Evolutionary conservation across 495 filamentous ascomycete genomes (phyloP), one percentile per base, ranked within the genome.

Genomic region (Achaetomiella virescens): DNA sequence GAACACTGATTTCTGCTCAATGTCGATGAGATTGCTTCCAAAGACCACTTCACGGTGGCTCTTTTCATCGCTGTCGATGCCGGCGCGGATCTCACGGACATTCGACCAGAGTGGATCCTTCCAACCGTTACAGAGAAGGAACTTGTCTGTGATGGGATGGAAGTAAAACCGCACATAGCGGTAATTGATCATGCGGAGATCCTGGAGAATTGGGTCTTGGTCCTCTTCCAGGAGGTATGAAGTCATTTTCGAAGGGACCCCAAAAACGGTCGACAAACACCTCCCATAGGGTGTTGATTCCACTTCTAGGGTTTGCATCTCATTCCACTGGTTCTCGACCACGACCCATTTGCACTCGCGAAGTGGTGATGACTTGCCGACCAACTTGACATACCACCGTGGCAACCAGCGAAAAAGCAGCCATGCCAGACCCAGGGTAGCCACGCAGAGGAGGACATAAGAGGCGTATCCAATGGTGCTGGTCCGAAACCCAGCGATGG

Each of bases 311-410:
- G 93, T 78, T 6, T 77, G 75, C 68, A 96, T 88, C 70, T 96
- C 91, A 36, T 87, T 88, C 91, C 93, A 97, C 81, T 96, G 90
- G 62, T 97, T 96, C 82, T 92, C 95, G 61, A 96, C 79, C 33
- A 92, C 92, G 48, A 95, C 87, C 93, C 95, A 99, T 49, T 84
- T 72, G 62, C 89, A 91, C 35, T 87, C 82, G 21, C 79, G 71
- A 27, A 99, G 70, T 1, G 86, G 75, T 12, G 79, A 78, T 20
- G 81, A 72, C 52, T 74, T 78, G 15, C 93, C 93, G 50, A 89
- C 71, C 38, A 99, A 63, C 24, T 79, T 79, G 40, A 97, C 83
- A 61, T 86, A 81, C 90, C 89, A 96, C 46, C 81, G 80, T 14
- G 93, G 93, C 48, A 97, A 68, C 93, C 93, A 99, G 57, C 89